Percentiles rank a stretch among this genome's conserved stretches.
These are phyloP conservation scores for Phytopythium montanum DNA, from an alignment of 352 stramenopile genomes.

Conservation along the genomic window DNA sequence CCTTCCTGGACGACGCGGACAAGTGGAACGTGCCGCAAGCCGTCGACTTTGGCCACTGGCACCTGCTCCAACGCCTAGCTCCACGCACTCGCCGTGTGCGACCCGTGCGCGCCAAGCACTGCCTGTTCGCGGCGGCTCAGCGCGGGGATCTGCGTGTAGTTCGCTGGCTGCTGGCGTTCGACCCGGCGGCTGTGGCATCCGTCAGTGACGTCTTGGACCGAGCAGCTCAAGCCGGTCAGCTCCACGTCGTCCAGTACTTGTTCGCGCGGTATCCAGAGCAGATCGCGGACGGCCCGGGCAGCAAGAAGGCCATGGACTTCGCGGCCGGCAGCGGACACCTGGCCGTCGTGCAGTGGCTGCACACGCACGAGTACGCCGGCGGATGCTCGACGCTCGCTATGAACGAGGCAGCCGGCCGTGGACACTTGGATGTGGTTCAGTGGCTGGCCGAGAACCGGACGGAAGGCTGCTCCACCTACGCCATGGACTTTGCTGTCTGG, in stretches of 20 bases:
- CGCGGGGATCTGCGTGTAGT: constrained; percentile 17
- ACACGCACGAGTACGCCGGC: constrained; percentile 13
- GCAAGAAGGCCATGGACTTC: constrained; percentile 6
- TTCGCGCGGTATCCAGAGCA: constrained; percentile 7
- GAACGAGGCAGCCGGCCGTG: constrained; percentile 10
- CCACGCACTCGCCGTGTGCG: constrained; percentile 15
- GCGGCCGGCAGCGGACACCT: constrained; percentile 27
- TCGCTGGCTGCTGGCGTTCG: constrained; percentile 22
- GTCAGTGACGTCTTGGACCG: constrained; percentile 21
- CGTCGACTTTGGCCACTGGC: constrained; percentile 22
- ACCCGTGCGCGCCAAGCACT: constrained; percentile 16
- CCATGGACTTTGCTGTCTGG: constrained; percentile 12
- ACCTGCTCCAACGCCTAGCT: constrained; percentile 25
- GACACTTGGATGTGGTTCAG: constrained; percentile 12
- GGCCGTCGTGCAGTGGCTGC: constrained; percentile 39
- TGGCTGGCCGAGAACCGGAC: constrained; percentile 10
- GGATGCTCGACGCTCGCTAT: constrained; percentile 8
- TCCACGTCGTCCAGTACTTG: constrained; percentile 28
- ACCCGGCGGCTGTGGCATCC: constrained; percentile 9
- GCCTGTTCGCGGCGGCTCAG: constrained; percentile 24
- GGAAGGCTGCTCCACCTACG: constrained; percentile 12
- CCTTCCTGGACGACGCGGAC: constrained; percentile 11
- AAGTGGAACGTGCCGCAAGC: constrained; percentile 18
- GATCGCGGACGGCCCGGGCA: constrained; percentile 1
- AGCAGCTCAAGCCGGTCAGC: constrained; percentile 26